phyloP scores from a whole-genome alignment of 2,329 filamentous ascomycete species.

The Xenosphaeropsis pyriputrescens region DNA sequence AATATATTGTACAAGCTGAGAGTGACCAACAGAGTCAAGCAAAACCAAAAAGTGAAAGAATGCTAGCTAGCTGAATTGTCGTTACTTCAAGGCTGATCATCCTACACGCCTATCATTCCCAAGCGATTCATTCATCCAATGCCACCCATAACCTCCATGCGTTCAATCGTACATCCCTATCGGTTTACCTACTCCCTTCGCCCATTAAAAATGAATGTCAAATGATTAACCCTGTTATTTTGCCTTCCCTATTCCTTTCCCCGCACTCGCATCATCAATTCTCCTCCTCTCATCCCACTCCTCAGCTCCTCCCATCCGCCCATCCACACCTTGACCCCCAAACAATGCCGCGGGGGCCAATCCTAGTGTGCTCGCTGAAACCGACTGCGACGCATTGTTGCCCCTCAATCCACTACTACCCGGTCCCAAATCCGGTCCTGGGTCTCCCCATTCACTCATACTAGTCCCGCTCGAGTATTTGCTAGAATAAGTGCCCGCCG shows the following conservation, averaged over 20 bases:
- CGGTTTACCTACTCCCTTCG: not conserved
- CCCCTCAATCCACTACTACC: constrained; percentile 6
- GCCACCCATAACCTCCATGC: too few species aligned
- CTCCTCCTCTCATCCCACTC: constrained; percentile 1
- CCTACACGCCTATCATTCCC: too few species aligned
- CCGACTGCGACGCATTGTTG: constrained; percentile 2
- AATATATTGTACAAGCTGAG: too few species aligned
- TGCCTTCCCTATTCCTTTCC: constrained; percentile 12
- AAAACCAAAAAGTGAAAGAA: too few species aligned
- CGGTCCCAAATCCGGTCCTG: constrained; percentile 36
- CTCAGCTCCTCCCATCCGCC: not conserved
- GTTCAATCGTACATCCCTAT: too few species aligned
- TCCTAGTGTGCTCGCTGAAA: constrained; percentile 6
- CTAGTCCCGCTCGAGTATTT: constrained; percentile 14
- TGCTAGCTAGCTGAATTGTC: too few species aligned
- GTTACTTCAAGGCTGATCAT: too few species aligned
- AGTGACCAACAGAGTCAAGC: too few species aligned
- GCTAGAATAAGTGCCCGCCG: constrained; percentile 6
- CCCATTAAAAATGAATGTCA: not conserved
- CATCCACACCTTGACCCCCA: not conserved
- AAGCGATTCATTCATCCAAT: too few species aligned
- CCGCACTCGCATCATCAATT: not conserved
- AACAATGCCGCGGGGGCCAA: constrained; percentile 2
- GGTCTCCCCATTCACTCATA: constrained; percentile 31
- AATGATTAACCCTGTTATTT: not conserved